A percentile compares a stretch with the other conserved stretches of the same genome.
Evolutionary conservation across 345 rosid species (phyloP).

Genomic region (Psidium guajava): DNA sequence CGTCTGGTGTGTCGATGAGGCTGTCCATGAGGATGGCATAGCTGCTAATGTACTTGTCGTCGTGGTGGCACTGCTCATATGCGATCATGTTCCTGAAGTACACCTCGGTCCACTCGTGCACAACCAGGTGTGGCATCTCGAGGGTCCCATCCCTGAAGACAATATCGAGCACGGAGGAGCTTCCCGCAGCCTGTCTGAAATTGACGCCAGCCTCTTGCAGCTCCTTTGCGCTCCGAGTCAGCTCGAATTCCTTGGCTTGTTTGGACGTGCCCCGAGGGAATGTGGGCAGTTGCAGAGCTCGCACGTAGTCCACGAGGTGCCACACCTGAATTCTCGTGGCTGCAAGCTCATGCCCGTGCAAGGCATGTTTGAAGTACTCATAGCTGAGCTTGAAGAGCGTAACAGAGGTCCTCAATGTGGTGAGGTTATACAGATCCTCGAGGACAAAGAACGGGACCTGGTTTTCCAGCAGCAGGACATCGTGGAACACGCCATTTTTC

Average conservation of each 20-base stretch:
- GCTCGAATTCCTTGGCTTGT: not conserved
- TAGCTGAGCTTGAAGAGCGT: conserved; percentile 1
- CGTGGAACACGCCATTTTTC: conserved; percentile 6
- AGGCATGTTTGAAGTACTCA: conserved; percentile 13
- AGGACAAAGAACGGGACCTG: conserved; percentile 12
- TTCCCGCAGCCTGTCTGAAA: conserved; percentile 4
- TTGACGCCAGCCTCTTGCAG: conserved; percentile 25
- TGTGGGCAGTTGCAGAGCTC: conserved; percentile 4
- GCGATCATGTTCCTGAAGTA: conserved; percentile 17
- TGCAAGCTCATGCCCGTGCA: conserved; percentile 5
- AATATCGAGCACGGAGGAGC: conserved; percentile 14
- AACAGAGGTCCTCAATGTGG: not conserved
- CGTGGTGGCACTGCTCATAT: conserved; percentile 17
- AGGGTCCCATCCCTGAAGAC: conserved; percentile 7
- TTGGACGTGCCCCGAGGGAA: not conserved
- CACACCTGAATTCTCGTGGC: conserved; percentile 1
- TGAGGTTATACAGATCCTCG: conserved; percentile 1
- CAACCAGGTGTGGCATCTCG: conserved; percentile 11
- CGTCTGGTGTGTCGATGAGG: conserved; percentile 1
- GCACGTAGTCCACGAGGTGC: conserved; percentile 9
- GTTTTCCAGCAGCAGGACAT: conserved; percentile 11
- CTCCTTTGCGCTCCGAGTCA: conserved; percentile 16
- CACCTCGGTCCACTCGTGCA: conserved; percentile 14
- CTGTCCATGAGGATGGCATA: conserved; percentile 6
- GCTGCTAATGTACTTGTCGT: conserved; percentile 5